Evolutionary conservation across 305 asterid species (phyloP), one percentile per base, ranked within the genome.

Genomic region (Petunia hybrid): DNA sequence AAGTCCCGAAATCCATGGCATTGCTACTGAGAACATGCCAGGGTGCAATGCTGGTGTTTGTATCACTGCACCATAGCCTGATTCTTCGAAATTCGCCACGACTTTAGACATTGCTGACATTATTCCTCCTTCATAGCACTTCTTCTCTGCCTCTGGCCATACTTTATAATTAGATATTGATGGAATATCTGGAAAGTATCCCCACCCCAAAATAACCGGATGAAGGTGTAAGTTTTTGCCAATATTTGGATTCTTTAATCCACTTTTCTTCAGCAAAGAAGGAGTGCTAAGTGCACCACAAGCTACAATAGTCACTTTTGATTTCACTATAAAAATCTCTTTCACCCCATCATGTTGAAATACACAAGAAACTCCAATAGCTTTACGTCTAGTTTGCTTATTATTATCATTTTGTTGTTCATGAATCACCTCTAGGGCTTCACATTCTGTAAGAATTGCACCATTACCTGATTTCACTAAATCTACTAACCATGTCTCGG

Each of bases 1-100:
- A 0, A 31, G 16, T 5, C 96, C 96, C 0, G 96, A 91, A 8
- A 78, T 6, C 97, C 96, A 93, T 0, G 97, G 96, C 83, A 78
- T 88, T 31, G 90, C 10, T 1, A 80, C 76, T 5, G 96, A 83
- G 74, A 90, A 93, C 89, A 93, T 78, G 56, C 97, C 97, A 0
- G 97, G 96, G 77, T 93, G 97, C 81, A 91, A 80, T 1, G 92
- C 51, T 6, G 97, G 97, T 14, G 96, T 91, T 82, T 93, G 97
- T 8, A 93, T 89, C 7, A 91, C 39, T 1, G 89, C 88, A 6
- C 90, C 95, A 57, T 89, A 90, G 8, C 95, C 93, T 0, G 94
- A 84, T 35, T 78, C 85, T 14, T 87, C 87, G 10, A 82, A 77
- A 60, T 87, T 77, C 2, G 85, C 84, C 1, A 62, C 88, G 0